These are phyloP conservation scores for Primulina eburnea DNA, from an alignment of 257 asterid species.

Conservation along the genomic window DNA sequence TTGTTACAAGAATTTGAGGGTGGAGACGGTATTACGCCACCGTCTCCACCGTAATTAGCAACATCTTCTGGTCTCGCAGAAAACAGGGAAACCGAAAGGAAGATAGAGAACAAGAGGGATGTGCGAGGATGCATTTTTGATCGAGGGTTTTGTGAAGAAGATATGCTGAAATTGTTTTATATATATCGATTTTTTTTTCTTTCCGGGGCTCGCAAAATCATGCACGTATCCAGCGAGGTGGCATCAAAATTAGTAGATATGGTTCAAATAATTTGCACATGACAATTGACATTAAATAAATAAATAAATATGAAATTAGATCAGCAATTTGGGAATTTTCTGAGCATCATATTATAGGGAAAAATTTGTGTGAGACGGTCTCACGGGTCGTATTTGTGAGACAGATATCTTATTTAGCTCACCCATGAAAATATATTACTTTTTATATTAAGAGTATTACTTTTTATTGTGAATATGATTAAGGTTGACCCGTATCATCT, in stretches of 20 bases:
- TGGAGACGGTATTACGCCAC: constrained; percentile 16
- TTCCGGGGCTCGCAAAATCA: background rate
- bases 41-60: constrained; percentile 24
- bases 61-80: constrained; percentile 26
- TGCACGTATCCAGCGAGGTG: background rate
- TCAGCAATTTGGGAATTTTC: background rate
- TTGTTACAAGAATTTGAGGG: constrained; percentile 25
- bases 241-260: background rate
- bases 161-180: too few species aligned
- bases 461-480: too few species aligned
- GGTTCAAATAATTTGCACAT: background rate
- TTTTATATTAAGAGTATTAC: too few species aligned
- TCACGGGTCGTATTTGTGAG: too few species aligned
- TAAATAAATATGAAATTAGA: too few species aligned
- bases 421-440: too few species aligned
- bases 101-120: background rate
- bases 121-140: background rate
- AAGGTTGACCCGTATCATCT: too few species aligned
- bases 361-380: too few species aligned
- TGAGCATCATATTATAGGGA: background rate
- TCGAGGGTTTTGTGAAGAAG: background rate
- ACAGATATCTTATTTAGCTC: too few species aligned
- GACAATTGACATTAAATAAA: background rate
- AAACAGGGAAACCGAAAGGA: constrained; percentile 15
- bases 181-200: too few species aligned